phyloP scores from a whole-genome alignment of 2,329 filamentous ascomycete species.

The Fusarium ambrosium region DNA sequence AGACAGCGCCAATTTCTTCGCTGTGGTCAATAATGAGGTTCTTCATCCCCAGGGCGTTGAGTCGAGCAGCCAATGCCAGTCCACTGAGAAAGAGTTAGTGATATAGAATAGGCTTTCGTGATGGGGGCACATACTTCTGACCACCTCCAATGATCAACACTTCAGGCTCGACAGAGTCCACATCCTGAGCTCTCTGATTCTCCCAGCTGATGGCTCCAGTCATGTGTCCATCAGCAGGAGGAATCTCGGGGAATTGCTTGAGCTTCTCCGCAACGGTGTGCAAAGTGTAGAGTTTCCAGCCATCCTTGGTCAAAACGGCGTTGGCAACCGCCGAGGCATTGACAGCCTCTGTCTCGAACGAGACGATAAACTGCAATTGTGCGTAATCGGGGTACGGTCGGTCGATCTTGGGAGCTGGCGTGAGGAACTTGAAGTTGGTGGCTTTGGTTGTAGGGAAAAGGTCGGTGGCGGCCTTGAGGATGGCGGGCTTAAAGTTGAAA shows the following conservation, averaged over 20 bases:
- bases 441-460: conserved; percentile 48
- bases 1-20: conserved; percentile 64
- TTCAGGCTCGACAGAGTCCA: conserved; percentile 57
- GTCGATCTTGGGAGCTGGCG: conserved; percentile 3
- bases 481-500: conserved; percentile 50
- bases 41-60: conserved; percentile 61
- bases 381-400: conserved; percentile 5
- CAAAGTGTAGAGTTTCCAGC: conserved; percentile 53
- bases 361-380: conserved; percentile 6
- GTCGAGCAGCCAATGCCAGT: conserved; percentile 59
- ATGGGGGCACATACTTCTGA: conserved; percentile 34
- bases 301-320: conserved; percentile 48
- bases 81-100: conserved; percentile 43
- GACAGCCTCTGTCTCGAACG: conserved; percentile 45
- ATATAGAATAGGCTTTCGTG: neutral
- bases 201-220: conserved; percentile 51
- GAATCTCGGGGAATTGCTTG: conserved; percentile 49
- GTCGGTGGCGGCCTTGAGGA: conserved; percentile 51
- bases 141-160: conserved; percentile 67
- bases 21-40: conserved; percentile 61
- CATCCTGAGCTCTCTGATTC: conserved; percentile 44
- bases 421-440: conserved; percentile 28
- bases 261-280: conserved; percentile 52
- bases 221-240: conserved; percentile 51
- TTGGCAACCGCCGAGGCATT: conserved; percentile 51